A percentile compares a stretch with the other conserved stretches of the same genome.
These are phyloP conservation scores for Trichoderma brevicompactum DNA, from an alignment of 2,329 filamentous ascomycete species.

Conservation along the genomic window DNA sequence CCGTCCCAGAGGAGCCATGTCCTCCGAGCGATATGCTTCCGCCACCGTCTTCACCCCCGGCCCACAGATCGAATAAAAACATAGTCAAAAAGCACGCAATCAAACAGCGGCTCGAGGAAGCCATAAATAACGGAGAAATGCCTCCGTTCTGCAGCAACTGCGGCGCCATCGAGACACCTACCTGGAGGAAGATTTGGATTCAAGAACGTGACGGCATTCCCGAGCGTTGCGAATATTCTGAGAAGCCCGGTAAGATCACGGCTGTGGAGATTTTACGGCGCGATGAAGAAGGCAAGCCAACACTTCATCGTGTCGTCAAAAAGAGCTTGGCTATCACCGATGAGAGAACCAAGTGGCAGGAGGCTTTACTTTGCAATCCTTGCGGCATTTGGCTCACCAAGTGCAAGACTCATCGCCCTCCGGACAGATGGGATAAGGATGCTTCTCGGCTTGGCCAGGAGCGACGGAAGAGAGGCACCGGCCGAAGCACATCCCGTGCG, in stretches of 20 bases:
- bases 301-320: conserved; percentile 75
- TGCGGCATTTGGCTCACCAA: conserved; percentile 96
- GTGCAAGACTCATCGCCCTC: conserved; percentile 80
- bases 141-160: conserved; percentile 92
- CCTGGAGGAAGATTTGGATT: conserved; percentile 93
- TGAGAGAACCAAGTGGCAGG: conserved; percentile 69
- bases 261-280: conserved; percentile 71
- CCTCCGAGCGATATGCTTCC: conserved; percentile 51
- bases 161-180: conserved; percentile 92
- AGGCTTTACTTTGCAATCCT: conserved; percentile 86
- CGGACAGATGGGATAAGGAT: conserved; percentile 78
- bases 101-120: conserved; percentile 61
- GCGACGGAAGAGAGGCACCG: conserved; percentile 53
- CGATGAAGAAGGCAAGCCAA: conserved; percentile 65
- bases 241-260: conserved; percentile 73
- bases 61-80: conserved; percentile 65
- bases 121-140: conserved; percentile 78
- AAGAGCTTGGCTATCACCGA: conserved; percentile 67
- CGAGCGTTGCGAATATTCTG: conserved; percentile 67
- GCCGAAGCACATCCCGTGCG: conserved; percentile 47
- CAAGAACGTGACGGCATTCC: conserved; percentile 74
- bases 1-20: conserved; percentile 46
- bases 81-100: conserved; percentile 65
- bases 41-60: conserved; percentile 45
- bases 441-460: conserved; percentile 57